Evolutionary conservation across 2,329 filamentous ascomycete genomes (phyloP), one percentile per base, ranked within the genome.

Genomic region (Torrubiella hemipterigena): DNA sequence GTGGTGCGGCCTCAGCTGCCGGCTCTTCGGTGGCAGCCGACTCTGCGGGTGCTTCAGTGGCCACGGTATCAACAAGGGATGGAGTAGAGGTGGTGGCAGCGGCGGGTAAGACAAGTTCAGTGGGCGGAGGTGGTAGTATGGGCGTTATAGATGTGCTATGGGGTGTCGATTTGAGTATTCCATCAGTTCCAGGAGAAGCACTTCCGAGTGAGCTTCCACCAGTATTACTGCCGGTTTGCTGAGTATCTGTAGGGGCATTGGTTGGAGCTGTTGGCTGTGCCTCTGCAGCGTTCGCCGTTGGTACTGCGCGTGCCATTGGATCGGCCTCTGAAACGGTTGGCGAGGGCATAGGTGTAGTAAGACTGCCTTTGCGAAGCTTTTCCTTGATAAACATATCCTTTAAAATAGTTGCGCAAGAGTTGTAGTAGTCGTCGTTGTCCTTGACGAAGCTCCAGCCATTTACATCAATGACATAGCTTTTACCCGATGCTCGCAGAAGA

Each of bases 381-480:
- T 95, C 89, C 40, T 75, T 75, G 40, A 93, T 65, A 43, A 98
- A 96, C 50, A 93, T 83, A 6, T 91, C 79, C 48, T 78, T 83
- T 31, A 98, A 62, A 29, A 96, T 94, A 37, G 67, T 77, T 15
- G 91, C 77, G 44, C 81, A 91, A 48, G 85, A 84, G 48, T 96
- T 83, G 52, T 98, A 98, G 55, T 98, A 98, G 38, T 93, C 87
- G 39, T 95, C 89, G 47, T 98, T 98, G 54, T 98, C 93, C 54
- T 98, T 98, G 54, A 98, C 91, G 48, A 98, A 98, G 50, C 89
- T 96, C 93, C 93, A 98, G 10, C 91, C 91, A 53, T 98, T 98
- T 45, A 98, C 91, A 47, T 98, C 91, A 43, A 98, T 98, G 29
- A 98, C 91, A 56, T 85, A 98, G 52, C 89, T 96, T 53, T 84